phyloP scores from a whole-genome alignment of 202 grass and related monocot genomes.

The Zoysia matrella region DNA sequence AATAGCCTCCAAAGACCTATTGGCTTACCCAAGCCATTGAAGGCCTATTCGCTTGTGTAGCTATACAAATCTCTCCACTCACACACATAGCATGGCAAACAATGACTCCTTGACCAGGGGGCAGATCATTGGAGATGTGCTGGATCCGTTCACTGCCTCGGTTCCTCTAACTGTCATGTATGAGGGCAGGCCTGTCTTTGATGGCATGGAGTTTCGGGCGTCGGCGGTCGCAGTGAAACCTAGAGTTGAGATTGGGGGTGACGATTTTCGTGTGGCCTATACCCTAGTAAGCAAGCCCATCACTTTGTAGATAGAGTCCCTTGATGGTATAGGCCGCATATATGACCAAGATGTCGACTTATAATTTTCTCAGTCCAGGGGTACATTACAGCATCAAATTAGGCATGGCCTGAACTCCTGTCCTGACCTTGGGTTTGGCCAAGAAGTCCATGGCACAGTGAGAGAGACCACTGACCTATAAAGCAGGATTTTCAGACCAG shows the following conservation, averaged over 20 bases:
- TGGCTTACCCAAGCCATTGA: slow-evolving; percentile 44
- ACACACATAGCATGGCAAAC: slow-evolving; percentile 51
- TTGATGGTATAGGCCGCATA: slow-evolving; percentile 34
- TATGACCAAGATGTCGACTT: slow-evolving; percentile 26
- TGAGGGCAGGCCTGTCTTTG: slow-evolving; percentile 68
- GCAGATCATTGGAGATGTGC: slow-evolving; percentile 69
- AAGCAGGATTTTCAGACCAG: slow-evolving; percentile 5
- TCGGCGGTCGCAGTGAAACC: slow-evolving; percentile 57
- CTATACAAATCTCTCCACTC: neutral
- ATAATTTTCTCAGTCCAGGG: slow-evolving; percentile 30
- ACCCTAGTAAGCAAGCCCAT: slow-evolving; percentile 71
- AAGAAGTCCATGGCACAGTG: slow-evolving; percentile 23
- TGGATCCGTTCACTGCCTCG: slow-evolving; percentile 60
- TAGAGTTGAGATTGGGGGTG: slow-evolving; percentile 71
- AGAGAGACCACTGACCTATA: slow-evolving; percentile 9
- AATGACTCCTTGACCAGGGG: slow-evolving; percentile 58
- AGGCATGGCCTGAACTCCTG: slow-evolving; percentile 21
- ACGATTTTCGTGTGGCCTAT: slow-evolving; percentile 74
- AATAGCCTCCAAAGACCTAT: slow-evolving; percentile 32
- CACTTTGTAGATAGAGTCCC: slow-evolving; percentile 48
- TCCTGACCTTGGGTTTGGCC: neutral
- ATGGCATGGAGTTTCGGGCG: slow-evolving; percentile 73
- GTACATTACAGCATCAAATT: neutral
- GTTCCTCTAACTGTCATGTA: slow-evolving; percentile 64
- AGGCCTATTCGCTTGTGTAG: slow-evolving; percentile 37